Base-by-base conservation (phyloP, 495 filamentous ascomycete species). In the Penicillium coprophilum region DNA sequence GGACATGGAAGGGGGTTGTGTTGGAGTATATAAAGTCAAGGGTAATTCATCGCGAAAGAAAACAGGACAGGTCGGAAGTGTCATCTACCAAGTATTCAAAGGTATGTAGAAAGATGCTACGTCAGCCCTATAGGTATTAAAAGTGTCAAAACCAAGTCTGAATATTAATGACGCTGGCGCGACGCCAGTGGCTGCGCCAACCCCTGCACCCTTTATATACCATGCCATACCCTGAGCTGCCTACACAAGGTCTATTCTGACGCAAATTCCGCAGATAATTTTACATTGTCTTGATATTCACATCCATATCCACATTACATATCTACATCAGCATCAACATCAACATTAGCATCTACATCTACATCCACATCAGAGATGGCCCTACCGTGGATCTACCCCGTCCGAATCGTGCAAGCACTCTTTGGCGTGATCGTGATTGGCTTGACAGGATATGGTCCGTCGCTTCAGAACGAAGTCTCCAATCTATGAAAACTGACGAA, bases 401-500 rank as follows among this genome's bases (percentile, higher is more conserved):
- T 89, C 53, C 87, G 89, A 67, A 73, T 81, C 55, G 68, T 80
- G 46, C 86, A 91, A 57, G 77, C 74, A 7, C 57, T 90, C 50
- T 84, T 93, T 61, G 77, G 84, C 34, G 72, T 92, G 58, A 83
- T 91, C 61, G 79, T 88, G 55, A 78, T 96, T 23, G 88, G 85
- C 31, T 57, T 93, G 24, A 86, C 83, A 20, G 84, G 81, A 49
- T 92, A 92, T 62, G 73, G 90, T 92, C 72, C 6, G 77, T 79
- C 19, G 2, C 17, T n/a, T 59, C 15, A 31, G 21, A 51, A 0
- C 19, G 44, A 38, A 38, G 11, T 11, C 43, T 13, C 41, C 24
- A 4, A 36, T 17, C 15, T 15, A 48, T 60, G 52, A 70, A 67
- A 46, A 28, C 46, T 53, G 30, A 55, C 31, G 12, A 12, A 1